Base-by-base conservation (phyloP, 2,329 filamentous ascomycete genomes). In the Cryphonectria nitschkei region DNA sequence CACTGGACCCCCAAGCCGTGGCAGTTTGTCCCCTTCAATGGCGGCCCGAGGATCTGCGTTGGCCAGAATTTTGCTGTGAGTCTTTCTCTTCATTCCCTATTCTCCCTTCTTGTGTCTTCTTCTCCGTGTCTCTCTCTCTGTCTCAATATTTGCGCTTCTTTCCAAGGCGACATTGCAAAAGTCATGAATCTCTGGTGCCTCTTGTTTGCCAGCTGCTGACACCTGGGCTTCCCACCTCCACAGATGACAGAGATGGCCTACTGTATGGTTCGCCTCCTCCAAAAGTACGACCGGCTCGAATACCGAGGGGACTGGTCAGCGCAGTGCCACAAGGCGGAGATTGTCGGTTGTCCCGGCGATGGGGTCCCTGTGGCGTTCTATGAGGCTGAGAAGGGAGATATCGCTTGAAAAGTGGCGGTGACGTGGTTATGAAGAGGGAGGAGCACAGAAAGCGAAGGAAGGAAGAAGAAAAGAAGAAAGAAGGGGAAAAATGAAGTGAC, bases 251-350 rank as follows among this genome's bases (percentile, higher is more conserved):
- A 68, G 32, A 43, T 69, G 29, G 37, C 50, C 16, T 61, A 32
- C 26, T 22, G 50, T n/a, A 83, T 85, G 76, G 82, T 84, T 1
- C 78, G 80, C n/a, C 78, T 92, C 34, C 79, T 90, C 71, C 90
- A 92, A 78, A 85, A 86, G 68, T 92, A 89, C 74, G 84, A 87
- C 43, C 76, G 79, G 16, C 77, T 90, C 7, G 86, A 88, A 74
- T 85, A 84, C 65, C 78, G 81, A 4, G 83, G 82, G 2, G 81
- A 84, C 64, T 84, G 82, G 83, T 39, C 79, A 22, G 80, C 80
- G n/a, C 83, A 85, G 73, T 79, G 78, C 41, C 79, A 84, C 74
- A 82, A 81, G 74, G 80, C 82, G 3, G 83, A 84, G 71, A 77
- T 84, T 41, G 82, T 84, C 0, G 83, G 83, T 4, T 79, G 79